Percentiles rank a stretch among this genome's conserved stretches.
Conservation (phyloP, 495 filamentous ascomycete genomes). For the Xylaria venustula region DNA sequence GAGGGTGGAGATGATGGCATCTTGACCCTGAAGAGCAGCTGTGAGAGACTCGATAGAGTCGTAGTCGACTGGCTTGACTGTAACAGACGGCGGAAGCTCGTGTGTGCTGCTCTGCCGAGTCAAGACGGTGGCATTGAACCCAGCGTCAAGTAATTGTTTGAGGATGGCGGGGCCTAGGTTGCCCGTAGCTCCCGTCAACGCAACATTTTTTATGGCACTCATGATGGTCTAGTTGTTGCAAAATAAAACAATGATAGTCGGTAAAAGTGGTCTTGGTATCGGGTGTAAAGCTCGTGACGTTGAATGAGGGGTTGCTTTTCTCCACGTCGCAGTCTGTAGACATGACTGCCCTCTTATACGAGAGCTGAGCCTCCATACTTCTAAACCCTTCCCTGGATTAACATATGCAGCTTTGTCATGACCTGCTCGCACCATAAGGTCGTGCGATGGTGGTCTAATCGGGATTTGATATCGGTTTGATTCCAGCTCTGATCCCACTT, state of each 20-base stretch:
- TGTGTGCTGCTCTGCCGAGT: conserved; percentile 41
- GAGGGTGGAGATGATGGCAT: conserved; percentile 54
- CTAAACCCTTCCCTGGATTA: no score
- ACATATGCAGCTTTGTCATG: neutral
- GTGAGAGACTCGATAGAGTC: conserved; percentile 50
- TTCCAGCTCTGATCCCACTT: neutral
- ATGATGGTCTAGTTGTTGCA: conserved; percentile 20
- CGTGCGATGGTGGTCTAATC: no score
- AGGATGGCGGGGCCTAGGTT: conserved; percentile 53
- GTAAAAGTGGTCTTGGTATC: no score
- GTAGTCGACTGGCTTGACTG: conserved; percentile 51
- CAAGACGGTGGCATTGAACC: conserved; percentile 57
- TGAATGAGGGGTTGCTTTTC: neutral
- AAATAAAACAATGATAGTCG: neutral
- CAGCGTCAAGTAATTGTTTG: conserved; percentile 46
- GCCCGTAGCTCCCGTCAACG: conserved; percentile 53
- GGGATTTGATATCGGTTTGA: neutral
- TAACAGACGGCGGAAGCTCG: conserved; percentile 37
- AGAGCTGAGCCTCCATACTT: neutral
- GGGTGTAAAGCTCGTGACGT: neutral
- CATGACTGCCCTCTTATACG: neutral
- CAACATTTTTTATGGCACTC: conserved; percentile 47
- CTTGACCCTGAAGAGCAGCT: conserved; percentile 47
- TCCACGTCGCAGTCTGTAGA: neutral
- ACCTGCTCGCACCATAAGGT: neutral